Evolutionary conservation across 805 yeast species (phyloP).

Genomic region (Saturnispora hagleri): DNA sequence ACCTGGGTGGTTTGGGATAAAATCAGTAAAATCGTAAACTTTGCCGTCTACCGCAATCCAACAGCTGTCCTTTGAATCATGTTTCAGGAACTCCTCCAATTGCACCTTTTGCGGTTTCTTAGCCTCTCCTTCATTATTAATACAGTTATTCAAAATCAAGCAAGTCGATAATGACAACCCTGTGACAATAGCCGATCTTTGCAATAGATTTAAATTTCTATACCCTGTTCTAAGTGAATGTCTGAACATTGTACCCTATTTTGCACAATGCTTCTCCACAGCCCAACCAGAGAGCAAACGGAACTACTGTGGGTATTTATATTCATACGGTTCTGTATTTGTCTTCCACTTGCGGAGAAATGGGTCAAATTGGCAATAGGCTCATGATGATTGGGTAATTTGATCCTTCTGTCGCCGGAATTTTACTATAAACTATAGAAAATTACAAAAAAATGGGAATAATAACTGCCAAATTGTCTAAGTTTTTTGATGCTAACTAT

Average conservation of each 20-base stretch:
- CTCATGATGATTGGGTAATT: not conserved
- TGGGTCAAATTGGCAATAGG: not conserved
- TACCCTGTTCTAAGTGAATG: not conserved
- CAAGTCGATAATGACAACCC: not conserved
- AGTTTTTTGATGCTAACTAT: no score
- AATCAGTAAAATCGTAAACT: slow-evolving; percentile 71
- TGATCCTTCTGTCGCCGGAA: not conserved
- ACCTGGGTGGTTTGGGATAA: slow-evolving; percentile 41
- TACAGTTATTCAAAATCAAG: not conserved
- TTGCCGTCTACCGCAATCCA: slow-evolving; percentile 80
- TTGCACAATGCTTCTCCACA: not conserved
- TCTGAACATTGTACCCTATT: not conserved
- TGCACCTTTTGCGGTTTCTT: slow-evolving; percentile 12
- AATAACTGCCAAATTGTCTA: not conserved
- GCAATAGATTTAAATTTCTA: not conserved
- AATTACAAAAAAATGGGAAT: not conserved
- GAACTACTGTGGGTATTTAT: not conserved
- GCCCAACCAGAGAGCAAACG: not conserved
- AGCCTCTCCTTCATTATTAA: not conserved
- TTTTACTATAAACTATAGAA: not conserved
- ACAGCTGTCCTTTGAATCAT: slow-evolving; percentile 51
- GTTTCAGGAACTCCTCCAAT: slow-evolving; percentile 39
- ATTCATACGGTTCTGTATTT: not conserved
- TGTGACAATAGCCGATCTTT: not conserved
- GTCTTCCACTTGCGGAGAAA: not conserved